Evolutionary conservation across 495 filamentous ascomycete species (phyloP), one percentile per base, ranked within the genome.

Genomic region (Neurospora pannonica): DNA sequence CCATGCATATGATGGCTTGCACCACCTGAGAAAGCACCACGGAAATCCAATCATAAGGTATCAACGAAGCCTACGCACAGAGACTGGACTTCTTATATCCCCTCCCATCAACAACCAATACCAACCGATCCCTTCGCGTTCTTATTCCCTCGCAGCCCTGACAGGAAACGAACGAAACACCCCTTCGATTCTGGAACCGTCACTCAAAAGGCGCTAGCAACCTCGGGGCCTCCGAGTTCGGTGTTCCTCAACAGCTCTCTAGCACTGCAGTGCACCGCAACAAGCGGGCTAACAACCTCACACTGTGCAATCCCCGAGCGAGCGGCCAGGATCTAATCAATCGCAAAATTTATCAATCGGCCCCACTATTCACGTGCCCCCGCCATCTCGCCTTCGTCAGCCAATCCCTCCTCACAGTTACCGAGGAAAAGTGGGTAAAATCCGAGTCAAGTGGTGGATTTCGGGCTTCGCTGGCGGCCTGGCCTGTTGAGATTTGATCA

Each of bases 321-420:
- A 5, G 54, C 54, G 13, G 6, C 54, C 13, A 17, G 72, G 71
- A 78, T 76, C 74, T 79, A 78, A 78, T 76, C 74, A 79, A 78
- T 77, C 78, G 69, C 70, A 77, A 72, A 73, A 70, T 70, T 78
- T 80, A 81, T 81, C 79, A 81, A 80, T 81, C 78, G 72, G 78
- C 75, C 78, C 79, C 79, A 77, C 40, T 42, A 2, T 17, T 19
- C 17, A 42, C 15, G 15, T 42, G 15, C 17, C 43, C 31, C 74
- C 46, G 28, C 36, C 38, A 40, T 70, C 17, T 19, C 11, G 19
- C 13, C 38, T 34, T 60, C 21, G 17, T 10, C 42, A 46, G 19
- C 43, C 43, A 46, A 21, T 60, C 43, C 1, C 2, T 54, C 15
- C 17, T 42, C 5, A 5, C 40, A 42, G 38, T 13, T 54, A 28